These are phyloP conservation scores for Lentinula guzmanii DNA, from an alignment of 768 basidiomycete species.

Conservation along the genomic window DNA sequence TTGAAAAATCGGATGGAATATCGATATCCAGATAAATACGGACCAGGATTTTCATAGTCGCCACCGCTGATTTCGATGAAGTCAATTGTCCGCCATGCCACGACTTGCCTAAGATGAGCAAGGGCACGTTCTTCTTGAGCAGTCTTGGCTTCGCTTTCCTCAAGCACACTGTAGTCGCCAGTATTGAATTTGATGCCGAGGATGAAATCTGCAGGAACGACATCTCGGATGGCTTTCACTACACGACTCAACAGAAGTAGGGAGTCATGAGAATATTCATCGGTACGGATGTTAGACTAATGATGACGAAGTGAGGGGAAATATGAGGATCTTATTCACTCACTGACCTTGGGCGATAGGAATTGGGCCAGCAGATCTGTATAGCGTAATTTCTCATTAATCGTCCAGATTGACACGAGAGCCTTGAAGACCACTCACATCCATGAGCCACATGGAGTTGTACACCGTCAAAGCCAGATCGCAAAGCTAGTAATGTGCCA, in stretches of 20 bases:
- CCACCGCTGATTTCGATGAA: conserved; percentile 89
- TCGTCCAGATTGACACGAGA: neutral
- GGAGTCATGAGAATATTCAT: conserved; percentile 47
- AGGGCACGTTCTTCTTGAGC: conserved; percentile 42
- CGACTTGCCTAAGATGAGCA: conserved; percentile 53
- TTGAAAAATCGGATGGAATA: neutral
- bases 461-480: conserved; percentile 80
- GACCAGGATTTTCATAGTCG: conserved; percentile 76
- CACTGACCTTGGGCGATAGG: conserved; percentile 59
- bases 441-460: conserved; percentile 85
- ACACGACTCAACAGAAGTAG: conserved; percentile 58
- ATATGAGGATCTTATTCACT: neutral
- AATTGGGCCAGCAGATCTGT: conserved; percentile 78
- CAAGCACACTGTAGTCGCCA: conserved; percentile 52
- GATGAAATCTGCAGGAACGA: conserved; percentile 53
- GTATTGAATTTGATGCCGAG: conserved; percentile 79
- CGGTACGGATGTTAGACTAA: conserved; percentile 45
- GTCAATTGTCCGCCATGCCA: conserved; percentile 63
- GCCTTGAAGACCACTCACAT: conserved; percentile 42
- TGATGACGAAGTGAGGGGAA: neutral
- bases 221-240: conserved; percentile 45
- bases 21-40: conserved; percentile 8
- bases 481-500: conserved; percentile 58
- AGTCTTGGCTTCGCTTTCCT: conserved; percentile 15
- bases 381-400: neutral